Evolutionary conservation across 2,329 filamentous ascomycete genomes (phyloP).

Genomic region (Diaporthe sp.): DNA sequence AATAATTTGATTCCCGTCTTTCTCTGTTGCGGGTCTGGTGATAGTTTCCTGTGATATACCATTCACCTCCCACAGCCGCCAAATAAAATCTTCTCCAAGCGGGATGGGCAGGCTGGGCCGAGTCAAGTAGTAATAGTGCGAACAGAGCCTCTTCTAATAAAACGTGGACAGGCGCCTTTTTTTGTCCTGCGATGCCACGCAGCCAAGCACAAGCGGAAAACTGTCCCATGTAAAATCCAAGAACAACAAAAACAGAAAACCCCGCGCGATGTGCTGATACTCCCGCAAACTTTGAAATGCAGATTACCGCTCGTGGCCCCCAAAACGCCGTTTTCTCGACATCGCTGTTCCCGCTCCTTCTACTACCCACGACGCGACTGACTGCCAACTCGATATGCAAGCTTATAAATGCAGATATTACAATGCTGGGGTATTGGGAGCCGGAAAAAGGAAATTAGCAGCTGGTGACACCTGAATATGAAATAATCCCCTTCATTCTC

Average conservation of each 20-base stretch:
- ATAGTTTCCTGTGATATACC: background rate
- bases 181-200: conserved; percentile 31
- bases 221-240: background rate
- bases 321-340: conserved; percentile 38
- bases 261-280: conserved; percentile 12
- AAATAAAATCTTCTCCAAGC: background rate
- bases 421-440: conserved; percentile 38
- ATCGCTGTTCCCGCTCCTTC: conserved; percentile 39
- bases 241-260: conserved; percentile 19
- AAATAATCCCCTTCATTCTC: background rate
- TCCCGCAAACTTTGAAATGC: conserved; percentile 19
- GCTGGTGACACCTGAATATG: background rate
- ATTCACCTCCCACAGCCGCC: background rate
- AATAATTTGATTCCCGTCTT: conserved; percentile 9
- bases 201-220: background rate
- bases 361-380: conserved; percentile 30
- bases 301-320: background rate
- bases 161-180: conserved; percentile 13
- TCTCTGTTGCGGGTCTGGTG: conserved; percentile 8
- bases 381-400: conserved; percentile 30
- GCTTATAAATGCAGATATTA: conserved; percentile 28
- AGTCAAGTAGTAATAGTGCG: conserved; percentile 2
- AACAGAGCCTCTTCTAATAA: conserved; percentile 19
- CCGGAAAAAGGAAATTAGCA: background rate
- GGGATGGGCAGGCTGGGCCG: background rate